These are phyloP conservation scores for Euphrasia arctica DNA, from an alignment of 305 asterid species.

Conservation along the genomic window DNA sequence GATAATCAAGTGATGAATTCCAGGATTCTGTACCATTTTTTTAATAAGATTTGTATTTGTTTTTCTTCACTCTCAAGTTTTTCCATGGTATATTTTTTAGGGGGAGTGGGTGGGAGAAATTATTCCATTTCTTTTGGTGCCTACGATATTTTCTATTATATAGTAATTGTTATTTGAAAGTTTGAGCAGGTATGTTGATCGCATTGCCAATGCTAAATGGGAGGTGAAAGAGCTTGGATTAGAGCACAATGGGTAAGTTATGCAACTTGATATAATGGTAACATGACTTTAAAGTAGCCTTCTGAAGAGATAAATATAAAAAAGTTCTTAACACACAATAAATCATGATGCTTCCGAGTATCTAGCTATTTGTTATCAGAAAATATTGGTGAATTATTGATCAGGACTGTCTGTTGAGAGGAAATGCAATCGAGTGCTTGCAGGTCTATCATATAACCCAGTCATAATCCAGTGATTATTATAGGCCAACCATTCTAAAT, in stretches of 20 bases:
- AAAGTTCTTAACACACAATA: background rate
- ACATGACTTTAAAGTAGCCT: background rate
- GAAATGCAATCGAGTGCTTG: background rate
- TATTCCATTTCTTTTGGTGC: slow-evolving; percentile 18
- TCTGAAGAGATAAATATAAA: background rate
- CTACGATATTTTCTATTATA: slow-evolving; percentile 18
- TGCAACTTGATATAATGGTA: slow-evolving; percentile 2
- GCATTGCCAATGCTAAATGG: slow-evolving; percentile 93
- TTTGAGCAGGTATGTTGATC: slow-evolving; percentile 90
- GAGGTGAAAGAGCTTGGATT: slow-evolving; percentile 98
- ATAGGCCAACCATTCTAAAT: background rate
- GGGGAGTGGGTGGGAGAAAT: background rate
- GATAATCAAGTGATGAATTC: background rate
- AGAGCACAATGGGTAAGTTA: slow-evolving; percentile 95
- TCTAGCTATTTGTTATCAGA: background rate
- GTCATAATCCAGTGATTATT: background rate
- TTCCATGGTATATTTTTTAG: background rate
- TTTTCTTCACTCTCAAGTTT: slow-evolving; percentile 16
- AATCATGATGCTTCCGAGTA: background rate
- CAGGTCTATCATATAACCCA: background rate
- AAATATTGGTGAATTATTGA: slow-evolving; percentile 1
- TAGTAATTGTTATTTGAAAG: slow-evolving; percentile 30
- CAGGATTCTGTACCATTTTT: slow-evolving; percentile 5
- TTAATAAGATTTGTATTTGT: background rate
- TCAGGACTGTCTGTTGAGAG: background rate